phyloP scores from a whole-genome alignment of 2,329 filamentous ascomycete species.

The Lasiodiplodia theobromae region DNA sequence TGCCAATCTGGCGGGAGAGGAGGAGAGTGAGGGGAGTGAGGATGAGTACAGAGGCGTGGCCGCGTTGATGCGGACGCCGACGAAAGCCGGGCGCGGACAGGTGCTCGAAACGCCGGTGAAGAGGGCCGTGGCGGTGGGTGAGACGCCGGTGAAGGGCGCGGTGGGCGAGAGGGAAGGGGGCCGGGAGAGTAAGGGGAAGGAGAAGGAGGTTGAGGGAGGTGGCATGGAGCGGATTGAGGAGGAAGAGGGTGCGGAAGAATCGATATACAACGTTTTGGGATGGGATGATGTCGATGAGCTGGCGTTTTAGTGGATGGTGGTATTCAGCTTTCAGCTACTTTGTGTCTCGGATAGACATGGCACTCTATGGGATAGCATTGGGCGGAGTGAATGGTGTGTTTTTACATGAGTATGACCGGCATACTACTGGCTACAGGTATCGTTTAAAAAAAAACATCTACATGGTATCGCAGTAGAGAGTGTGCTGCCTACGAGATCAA shows the following conservation, averaged over 20 bases:
- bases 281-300: slow-evolving; percentile 52
- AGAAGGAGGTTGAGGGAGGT: slow-evolving; percentile 6
- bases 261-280: slow-evolving; percentile 53
- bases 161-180: background rate
- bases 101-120: slow-evolving; percentile 37
- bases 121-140: slow-evolving; percentile 1
- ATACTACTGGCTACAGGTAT: background rate
- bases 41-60: slow-evolving; percentile 14
- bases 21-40: slow-evolving; percentile 14
- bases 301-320: slow-evolving; percentile 27
- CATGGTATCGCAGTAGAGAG: background rate
- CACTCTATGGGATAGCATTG: background rate
- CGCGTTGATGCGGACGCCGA: slow-evolving; percentile 29
- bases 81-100: slow-evolving; percentile 19
- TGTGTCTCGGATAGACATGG: background rate
- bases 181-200: slow-evolving; percentile 21
- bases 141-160: slow-evolving; percentile 33
- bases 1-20: background rate
- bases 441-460: background rate
- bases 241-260: slow-evolving; percentile 27
- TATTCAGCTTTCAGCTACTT: background rate
- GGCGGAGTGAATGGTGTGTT: slow-evolving; percentile 4
- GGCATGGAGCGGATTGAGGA: background rate
- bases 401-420: background rate
- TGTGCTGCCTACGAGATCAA: background rate